phyloP scores from a whole-genome alignment of 2,329 filamentous ascomycete genomes.

The Massarina eburnea region DNA sequence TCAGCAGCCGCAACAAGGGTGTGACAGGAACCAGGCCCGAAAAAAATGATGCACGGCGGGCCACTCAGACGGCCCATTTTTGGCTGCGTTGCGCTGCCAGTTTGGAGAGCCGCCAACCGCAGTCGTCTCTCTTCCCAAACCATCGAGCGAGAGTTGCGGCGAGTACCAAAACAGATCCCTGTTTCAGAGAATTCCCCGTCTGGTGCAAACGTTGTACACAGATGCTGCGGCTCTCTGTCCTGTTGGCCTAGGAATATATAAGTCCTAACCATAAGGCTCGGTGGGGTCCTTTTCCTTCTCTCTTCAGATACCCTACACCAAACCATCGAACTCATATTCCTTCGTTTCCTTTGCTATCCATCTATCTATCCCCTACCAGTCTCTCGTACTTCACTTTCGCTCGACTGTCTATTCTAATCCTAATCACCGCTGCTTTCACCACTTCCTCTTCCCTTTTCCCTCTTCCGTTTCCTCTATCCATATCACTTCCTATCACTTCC shows the following conservation, averaged over 20 bases:
- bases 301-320: conserved; percentile 24
- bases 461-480: too few species aligned
- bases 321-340: conserved; percentile 32
- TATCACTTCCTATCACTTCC: conserved; percentile 13
- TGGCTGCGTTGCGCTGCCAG: conserved; percentile 19
- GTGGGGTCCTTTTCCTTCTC: conserved; percentile 9
- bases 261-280: neutral
- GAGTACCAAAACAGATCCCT: conserved; percentile 43
- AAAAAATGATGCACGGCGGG: conserved; percentile 23
- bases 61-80: conserved; percentile 34
- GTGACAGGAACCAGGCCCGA: conserved; percentile 15
- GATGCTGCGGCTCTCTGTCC: conserved; percentile 20
- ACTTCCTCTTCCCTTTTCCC: conserved; percentile 23
- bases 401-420: conserved; percentile 31
- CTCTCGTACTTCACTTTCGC: conserved; percentile 35
- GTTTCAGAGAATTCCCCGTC: conserved; percentile 44
- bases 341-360: conserved; percentile 36
- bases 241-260: conserved; percentile 8
- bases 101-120: conserved; percentile 30
- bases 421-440: conserved; percentile 31
- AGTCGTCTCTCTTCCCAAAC: conserved; percentile 20
- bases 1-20: conserved; percentile 14
- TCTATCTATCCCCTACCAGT: conserved; percentile 33
- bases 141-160: conserved; percentile 29
- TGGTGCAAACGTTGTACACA: conserved; percentile 28